Evolutionary conservation across 1,139 yeast genomes (phyloP).

Genomic region (Candida gigantensis): DNA sequence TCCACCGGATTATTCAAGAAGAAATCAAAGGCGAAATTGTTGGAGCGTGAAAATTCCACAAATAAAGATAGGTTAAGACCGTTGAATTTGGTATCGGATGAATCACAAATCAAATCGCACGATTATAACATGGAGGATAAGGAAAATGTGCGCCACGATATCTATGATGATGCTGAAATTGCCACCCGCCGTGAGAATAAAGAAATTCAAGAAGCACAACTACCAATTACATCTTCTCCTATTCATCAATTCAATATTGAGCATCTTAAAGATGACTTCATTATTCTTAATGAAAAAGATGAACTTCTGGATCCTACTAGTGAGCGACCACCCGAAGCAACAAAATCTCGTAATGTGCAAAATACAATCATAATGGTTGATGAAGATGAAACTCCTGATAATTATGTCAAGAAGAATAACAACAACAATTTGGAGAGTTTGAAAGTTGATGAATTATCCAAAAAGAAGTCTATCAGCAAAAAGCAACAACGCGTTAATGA

Average conservation of each 20-base stretch:
- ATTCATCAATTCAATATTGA: constrained; percentile 6
- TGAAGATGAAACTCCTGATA: constrained; percentile 2
- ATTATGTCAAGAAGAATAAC: not conserved
- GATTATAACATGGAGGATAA: constrained; percentile 12
- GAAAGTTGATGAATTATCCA: not conserved
- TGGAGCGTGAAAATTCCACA: constrained; percentile 9
- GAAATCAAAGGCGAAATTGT: constrained; percentile 13
- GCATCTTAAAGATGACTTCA: constrained; percentile 5
- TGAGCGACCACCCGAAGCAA: not conserved
- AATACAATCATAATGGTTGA: constrained; percentile 3
- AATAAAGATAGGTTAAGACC: constrained; percentile 8
- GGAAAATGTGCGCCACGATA: constrained; percentile 8
- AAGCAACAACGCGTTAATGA: constrained; percentile 2
- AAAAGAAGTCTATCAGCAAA: constrained; percentile 3
- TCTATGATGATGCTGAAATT: not conserved
- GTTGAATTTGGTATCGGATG: constrained; percentile 7
- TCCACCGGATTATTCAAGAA: constrained; percentile 14
- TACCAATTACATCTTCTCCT: constrained; percentile 1
- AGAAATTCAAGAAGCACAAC: not conserved
- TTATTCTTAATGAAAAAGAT: constrained; percentile 1
- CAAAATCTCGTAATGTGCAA: not conserved
- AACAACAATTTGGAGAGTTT: not conserved
- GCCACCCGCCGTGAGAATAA: not conserved
- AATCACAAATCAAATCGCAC: constrained; percentile 4
- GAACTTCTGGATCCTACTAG: not conserved